Percentiles rank a stretch among this genome's conserved stretches.
phyloP scores from a whole-genome alignment of 768 basidiomycete species.

The Tricholoma saponaceum region DNA sequence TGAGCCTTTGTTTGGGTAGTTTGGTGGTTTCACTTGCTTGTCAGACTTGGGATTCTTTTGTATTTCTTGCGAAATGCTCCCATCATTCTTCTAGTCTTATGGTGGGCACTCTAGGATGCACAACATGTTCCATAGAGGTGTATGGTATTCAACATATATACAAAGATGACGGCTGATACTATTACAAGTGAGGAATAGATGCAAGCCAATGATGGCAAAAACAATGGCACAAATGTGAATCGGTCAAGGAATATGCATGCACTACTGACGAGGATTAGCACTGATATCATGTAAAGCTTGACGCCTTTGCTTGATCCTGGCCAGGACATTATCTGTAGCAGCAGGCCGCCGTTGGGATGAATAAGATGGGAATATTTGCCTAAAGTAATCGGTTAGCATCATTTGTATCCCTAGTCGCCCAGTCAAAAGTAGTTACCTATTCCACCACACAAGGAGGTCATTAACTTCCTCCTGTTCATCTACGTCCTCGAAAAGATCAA shows the following conservation, averaged over 20 bases:
- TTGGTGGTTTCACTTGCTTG: background rate
- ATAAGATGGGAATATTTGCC: background rate
- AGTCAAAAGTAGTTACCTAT: background rate
- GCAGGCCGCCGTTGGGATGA: background rate
- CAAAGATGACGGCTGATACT: background rate
- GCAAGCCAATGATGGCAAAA: background rate
- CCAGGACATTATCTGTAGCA: background rate
- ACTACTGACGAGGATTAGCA: background rate
- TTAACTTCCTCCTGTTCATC: background rate
- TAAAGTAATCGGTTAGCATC: background rate
- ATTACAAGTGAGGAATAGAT: background rate
- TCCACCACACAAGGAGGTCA: conserved; percentile 3
- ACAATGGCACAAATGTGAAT: background rate
- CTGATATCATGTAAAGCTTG: background rate
- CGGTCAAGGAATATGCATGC: background rate
- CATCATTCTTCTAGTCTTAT: background rate
- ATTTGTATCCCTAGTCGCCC: background rate
- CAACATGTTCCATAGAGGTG: background rate
- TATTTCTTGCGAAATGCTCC: background rate
- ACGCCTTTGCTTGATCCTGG: background rate
- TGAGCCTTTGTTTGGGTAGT: background rate
- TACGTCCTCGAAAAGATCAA: background rate
- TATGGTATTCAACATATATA: background rate
- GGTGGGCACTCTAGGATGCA: background rate
- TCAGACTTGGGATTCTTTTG: background rate